Percentiles rank a stretch among this genome's conserved stretches.
These are phyloP conservation scores for Hypoxylon subgilvum DNA, from an alignment of 495 filamentous ascomycete species.

Conservation along the genomic window DNA sequence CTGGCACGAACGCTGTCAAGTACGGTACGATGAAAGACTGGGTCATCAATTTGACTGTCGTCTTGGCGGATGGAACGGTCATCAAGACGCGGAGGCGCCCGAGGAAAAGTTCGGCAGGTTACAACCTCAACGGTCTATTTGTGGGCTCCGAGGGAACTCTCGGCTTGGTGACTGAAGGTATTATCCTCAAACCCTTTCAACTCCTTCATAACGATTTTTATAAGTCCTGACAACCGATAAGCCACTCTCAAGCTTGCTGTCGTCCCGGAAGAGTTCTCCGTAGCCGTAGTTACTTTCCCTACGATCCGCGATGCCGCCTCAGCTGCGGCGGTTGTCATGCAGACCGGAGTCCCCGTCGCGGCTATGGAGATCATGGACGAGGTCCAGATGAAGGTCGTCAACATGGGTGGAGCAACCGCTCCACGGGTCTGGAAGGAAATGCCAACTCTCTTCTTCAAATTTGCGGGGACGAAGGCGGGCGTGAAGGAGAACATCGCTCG, in stretches of 20 bases:
- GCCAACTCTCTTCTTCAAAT: constrained; percentile 86
- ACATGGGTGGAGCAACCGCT: constrained; percentile 70
- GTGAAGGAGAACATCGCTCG: constrained; percentile 71
- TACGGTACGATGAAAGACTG: constrained; percentile 90
- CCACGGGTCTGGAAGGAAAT: constrained; percentile 73
- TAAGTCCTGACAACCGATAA: constrained; percentile 30
- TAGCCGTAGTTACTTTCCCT: constrained; percentile 78
- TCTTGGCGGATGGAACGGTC: constrained; percentile 77
- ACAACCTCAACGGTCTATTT: constrained; percentile 78
- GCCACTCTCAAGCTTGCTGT: constrained; percentile 75
- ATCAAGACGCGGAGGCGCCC: constrained; percentile 78
- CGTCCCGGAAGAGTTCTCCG: constrained; percentile 72
- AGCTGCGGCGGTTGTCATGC: constrained; percentile 72
- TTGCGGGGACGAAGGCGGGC: constrained; percentile 71
- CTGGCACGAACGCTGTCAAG: constrained; percentile 78
- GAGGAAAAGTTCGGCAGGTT: constrained; percentile 79
- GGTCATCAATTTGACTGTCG: constrained; percentile 81
- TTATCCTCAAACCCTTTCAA: background rate
- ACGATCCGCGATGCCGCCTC: constrained; percentile 74
- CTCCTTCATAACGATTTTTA: background rate
- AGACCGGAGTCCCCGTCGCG: constrained; percentile 73
- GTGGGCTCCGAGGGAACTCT: constrained; percentile 81
- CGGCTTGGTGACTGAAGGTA: constrained; percentile 73
- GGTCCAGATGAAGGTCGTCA: constrained; percentile 80
- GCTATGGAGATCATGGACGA: constrained; percentile 87